Evolutionary conservation across 495 filamentous ascomycete species (phyloP).

Genomic region (Aspergillus steynii): DNA sequence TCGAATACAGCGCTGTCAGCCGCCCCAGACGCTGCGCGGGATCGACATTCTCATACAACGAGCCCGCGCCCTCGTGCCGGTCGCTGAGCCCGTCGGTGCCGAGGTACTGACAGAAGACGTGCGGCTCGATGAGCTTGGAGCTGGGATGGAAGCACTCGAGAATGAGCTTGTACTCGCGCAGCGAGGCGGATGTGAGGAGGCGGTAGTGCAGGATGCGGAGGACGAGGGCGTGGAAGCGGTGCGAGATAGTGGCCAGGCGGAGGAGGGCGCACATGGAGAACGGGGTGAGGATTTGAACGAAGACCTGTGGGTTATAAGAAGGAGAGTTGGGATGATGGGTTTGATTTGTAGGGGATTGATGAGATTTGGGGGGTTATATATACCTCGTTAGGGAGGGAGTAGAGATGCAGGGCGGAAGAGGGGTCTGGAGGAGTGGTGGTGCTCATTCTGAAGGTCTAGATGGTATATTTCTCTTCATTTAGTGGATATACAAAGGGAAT

Average conservation of each 20-base stretch:
- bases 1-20: conserved; percentile 50
- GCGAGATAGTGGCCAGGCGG: conserved; percentile 59
- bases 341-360: too few species aligned
- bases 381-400: conserved; percentile 55
- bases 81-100: conserved; percentile 54
- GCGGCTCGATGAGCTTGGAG: conserved; percentile 66
- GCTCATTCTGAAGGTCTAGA: background rate
- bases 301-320: conserved; percentile 49
- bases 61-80: conserved; percentile 35
- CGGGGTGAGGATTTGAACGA: conserved; percentile 62
- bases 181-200: conserved; percentile 54
- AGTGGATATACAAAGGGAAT: background rate
- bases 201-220: conserved; percentile 68
- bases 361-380: background rate
- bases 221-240: conserved; percentile 65
- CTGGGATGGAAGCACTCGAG: conserved; percentile 77
- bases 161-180: conserved; percentile 63
- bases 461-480: background rate
- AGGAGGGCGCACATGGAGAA: conserved; percentile 63
- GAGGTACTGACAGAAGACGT: conserved; percentile 67
- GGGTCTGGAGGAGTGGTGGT: background rate
- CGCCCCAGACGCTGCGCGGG: conserved; percentile 31
- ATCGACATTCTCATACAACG: conserved; percentile 41
- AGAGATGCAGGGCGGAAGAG: conserved; percentile 23
- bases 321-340: too few species aligned